Base-by-base conservation (phyloP, 257 asterid species). In the Plectranthus barbatus region DNA sequence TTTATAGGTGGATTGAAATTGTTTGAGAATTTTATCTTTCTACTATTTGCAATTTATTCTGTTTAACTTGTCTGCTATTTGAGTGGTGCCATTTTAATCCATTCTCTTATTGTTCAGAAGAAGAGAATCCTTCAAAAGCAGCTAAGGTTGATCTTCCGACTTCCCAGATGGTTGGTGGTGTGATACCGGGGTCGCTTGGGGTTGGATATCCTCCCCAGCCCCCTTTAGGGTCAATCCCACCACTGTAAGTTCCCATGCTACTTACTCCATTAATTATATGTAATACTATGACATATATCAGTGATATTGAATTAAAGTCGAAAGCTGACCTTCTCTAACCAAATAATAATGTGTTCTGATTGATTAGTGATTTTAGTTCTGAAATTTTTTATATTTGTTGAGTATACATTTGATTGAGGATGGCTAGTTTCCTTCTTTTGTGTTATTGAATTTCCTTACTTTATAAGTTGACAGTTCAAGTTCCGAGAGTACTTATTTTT, bases 101-200 rank as follows among this genome's bases (percentile, higher is more conserved):
- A 14, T 14, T 19, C 9, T 68, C 24, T 14, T 29, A 9, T 31
- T 45, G 21, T 36, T 56, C 50, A 88, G 96, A 91, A 36, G 94
- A 86, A 31, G 96, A 86, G n/a, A 67, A 73, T 49, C 79, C 88
- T 46, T 69, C 90, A 9, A 91, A 91, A 80, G 62, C 83, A 60
- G 77, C 94, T 66, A 91, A 86, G 81, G 79, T 86, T 66, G 96
- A 84, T 51, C 61, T 65, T 54, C 77, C 81, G 7, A 26, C 92
- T 17, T 68, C 95, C 57, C 95, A 80, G 66, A 52, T 81, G 21
- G 75, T 62, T 64, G 86, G 86, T 54, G 79, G 85, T 62, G 76
- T 66, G 23, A 60, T 80, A 29, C 86, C 86, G 0, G 84, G 88
- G 36, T 49, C 83, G 37, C 54, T 76, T 20, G 79, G 83, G 66